Evolutionary conservation across 768 basidiomycete species (phyloP), one percentile per base, ranked within the genome.

Genomic region (Inosperma sp.): DNA sequence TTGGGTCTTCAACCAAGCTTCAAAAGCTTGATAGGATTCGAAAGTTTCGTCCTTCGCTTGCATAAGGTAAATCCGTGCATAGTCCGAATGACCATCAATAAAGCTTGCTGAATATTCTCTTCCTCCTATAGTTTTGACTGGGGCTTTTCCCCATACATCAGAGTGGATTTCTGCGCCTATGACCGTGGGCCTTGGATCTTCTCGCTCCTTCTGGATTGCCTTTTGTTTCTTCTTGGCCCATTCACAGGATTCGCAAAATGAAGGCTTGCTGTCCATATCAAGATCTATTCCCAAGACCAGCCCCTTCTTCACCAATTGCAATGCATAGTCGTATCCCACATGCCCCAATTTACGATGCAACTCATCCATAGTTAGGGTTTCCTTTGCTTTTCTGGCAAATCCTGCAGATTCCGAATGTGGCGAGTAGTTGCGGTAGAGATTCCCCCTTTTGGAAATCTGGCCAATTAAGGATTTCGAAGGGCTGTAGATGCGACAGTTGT

Each of bases 21-120:
- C 58, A 21, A 59, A 68, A 0, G 52, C 26, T 22, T 63, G 48
- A 46, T 67, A 70, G 10, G 60, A 39, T 6, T 48, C 41, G 4
- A 67, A 55, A 4, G 60, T 55, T 22, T 65, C 36, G 36, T 63
- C 63, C 52, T 75, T 74, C 2, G 44, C 55, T 56, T n/a, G n/a
- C n/a, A n/a, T n/a, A n/a, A n/a, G n/a, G n/a, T n/a, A n/a, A n/a
- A n/a, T n/a, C n/a, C n/a, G n/a, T n/a, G n/a, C n/a, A n/a, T n/a
- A n/a, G n/a, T n/a, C n/a, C n/a, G n/a, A n/a, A n/a, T n/a, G n/a
- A n/a, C n/a, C n/a, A n/a, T n/a, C n/a, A n/a, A n/a, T n/a, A n/a
- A n/a, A n/a, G n/a, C n/a, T n/a, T n/a, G n/a, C n/a, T n/a, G n/a
- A n/a, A n/a, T n/a, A n/a, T n/a, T n/a, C n/a, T n/a, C n/a, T n/a